Evolutionary conservation across 805 yeast genomes (phyloP).

Genomic region (Candida argentea): DNA sequence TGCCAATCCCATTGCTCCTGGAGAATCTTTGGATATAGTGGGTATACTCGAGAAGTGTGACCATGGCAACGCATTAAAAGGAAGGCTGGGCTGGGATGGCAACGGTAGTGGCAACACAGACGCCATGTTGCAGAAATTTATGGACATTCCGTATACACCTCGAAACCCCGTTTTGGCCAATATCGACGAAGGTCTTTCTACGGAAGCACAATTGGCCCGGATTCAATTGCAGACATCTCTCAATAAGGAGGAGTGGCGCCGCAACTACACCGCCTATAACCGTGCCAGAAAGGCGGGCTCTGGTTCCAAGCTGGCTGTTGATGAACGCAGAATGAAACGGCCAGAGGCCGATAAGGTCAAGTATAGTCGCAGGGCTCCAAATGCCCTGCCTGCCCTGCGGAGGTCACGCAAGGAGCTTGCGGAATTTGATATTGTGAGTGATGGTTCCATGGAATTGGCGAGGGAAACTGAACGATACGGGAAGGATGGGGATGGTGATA

Average conservation of each 20-base stretch:
- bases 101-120: background rate
- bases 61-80: slow-evolving; percentile 8
- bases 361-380: too few species aligned
- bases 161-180: slow-evolving; percentile 9
- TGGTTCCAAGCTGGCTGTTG: background rate
- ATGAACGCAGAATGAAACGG: background rate
- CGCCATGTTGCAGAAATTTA: slow-evolving; percentile 3
- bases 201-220: slow-evolving; percentile 11
- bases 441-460: slow-evolving; percentile 3
- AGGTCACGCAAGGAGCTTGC: slow-evolving; percentile 1
- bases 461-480: background rate
- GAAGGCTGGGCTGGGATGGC: slow-evolving; percentile 3
- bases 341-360: background rate
- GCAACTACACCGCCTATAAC: slow-evolving; percentile 8
- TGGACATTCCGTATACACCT: slow-evolving; percentile 5
- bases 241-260: slow-evolving; percentile 16
- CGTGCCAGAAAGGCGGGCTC: slow-evolving; percentile 5
- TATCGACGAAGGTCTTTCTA: slow-evolving; percentile 9
- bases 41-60: slow-evolving; percentile 35
- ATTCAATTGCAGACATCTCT: slow-evolving; percentile 19
- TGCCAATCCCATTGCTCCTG: slow-evolving; percentile 52
- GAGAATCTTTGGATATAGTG: slow-evolving; percentile 62
- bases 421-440: slow-evolving; percentile 4
- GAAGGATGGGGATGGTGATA: background rate
- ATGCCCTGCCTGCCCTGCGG: background rate